Evolutionary conservation across 371 early-diverging fungal genomes (phyloP).

Genomic region (Mucor mucedo): DNA sequence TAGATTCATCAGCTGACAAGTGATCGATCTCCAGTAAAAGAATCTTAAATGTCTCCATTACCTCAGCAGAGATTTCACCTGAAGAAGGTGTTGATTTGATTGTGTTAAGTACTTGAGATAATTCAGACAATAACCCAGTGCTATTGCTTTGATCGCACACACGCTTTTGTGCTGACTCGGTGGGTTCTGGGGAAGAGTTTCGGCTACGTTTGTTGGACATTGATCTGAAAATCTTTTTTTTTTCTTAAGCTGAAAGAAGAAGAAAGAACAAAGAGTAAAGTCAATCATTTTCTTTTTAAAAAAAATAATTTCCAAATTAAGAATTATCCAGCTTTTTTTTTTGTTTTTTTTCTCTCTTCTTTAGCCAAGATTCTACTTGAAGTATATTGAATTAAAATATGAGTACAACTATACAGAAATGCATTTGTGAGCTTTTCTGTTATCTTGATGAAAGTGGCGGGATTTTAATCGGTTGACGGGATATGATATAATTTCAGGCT

Average conservation of each 20-base stretch:
- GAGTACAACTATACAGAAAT: too few species aligned
- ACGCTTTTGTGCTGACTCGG: background rate
- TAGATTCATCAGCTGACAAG: constrained; percentile 24
- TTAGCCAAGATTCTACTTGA: too few species aligned
- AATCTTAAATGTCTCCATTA: constrained; percentile 47
- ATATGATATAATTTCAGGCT: too few species aligned
- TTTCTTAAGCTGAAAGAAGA: background rate
- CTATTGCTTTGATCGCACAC: constrained; percentile 1
- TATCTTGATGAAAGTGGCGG: too few species aligned
- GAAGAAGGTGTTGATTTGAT: constrained; percentile 50
- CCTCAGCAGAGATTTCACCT: constrained; percentile 50
- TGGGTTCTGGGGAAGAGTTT: constrained; percentile 2
- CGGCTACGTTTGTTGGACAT: constrained; percentile 27
- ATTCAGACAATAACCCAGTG: constrained; percentile 30
- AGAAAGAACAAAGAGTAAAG: background rate
- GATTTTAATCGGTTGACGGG: too few species aligned
- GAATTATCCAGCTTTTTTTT: background rate
- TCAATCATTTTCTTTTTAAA: background rate
- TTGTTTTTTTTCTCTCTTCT: too few species aligned
- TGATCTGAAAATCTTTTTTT: background rate
- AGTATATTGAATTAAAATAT: too few species aligned
- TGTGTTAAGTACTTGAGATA: constrained; percentile 43
- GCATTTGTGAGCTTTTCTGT: too few species aligned
- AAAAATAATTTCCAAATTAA: background rate
- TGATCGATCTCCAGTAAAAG: constrained; percentile 43